Evolutionary conservation across 2,329 filamentous ascomycete genomes (phyloP).

Genomic region (Plectosphaerella sp.): DNA sequence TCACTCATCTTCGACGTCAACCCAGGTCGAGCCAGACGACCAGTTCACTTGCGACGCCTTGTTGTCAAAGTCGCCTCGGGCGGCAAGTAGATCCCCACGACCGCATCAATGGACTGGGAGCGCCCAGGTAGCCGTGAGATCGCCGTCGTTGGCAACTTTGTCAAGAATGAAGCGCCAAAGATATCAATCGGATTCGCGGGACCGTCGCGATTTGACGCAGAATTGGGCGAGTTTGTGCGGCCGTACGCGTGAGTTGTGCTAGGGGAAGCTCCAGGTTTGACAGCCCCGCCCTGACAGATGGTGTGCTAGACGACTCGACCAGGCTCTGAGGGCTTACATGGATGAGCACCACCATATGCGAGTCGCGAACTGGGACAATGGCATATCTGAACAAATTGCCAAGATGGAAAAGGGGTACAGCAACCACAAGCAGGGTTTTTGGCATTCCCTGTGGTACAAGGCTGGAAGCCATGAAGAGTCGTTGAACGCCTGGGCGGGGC

Average conservation of each 20-base stretch:
- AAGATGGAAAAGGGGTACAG: background rate
- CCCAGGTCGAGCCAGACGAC: too few species aligned
- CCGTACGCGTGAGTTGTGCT: background rate
- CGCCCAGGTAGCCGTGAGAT: background rate
- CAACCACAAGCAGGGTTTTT: background rate
- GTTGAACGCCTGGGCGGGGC: background rate
- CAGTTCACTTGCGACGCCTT: too few species aligned
- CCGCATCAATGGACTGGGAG: too few species aligned
- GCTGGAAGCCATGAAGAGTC: background rate
- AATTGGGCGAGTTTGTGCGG: background rate
- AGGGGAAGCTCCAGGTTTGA: background rate
- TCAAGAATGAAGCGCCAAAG: background rate
- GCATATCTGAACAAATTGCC: background rate
- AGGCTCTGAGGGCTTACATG: background rate
- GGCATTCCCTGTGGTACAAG: background rate
- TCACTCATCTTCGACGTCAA: too few species aligned
- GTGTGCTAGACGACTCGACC: background rate
- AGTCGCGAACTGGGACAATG: background rate
- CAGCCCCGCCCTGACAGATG: background rate
- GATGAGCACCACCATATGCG: background rate
- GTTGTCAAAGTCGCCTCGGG: too few species aligned
- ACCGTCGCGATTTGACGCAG: background rate
- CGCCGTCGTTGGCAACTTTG: background rate
- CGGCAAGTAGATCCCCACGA: too few species aligned
- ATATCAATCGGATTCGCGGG: background rate